Evolutionary conservation across 2,329 filamentous ascomycete species (phyloP), one percentile per base, ranked within the genome.

Genomic region (Arachnopeziza araneosa): DNA sequence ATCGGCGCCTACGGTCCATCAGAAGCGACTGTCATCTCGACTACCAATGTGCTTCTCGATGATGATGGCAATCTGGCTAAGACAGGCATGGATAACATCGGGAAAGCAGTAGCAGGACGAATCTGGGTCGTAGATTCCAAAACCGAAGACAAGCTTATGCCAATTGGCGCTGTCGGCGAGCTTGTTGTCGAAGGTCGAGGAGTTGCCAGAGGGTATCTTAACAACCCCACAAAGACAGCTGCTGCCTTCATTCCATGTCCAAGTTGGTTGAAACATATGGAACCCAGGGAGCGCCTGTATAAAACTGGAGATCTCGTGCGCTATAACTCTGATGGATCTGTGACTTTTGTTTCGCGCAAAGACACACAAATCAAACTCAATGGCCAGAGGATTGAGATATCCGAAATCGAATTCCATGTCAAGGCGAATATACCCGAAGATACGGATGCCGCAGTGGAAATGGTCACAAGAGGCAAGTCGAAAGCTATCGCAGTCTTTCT

Each of bases 301-400:
- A 79, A 90, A 22, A 95, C 88, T 49, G 95, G 93, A 30, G 93
- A 98, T 72, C 77, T 99, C 2, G 93, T 93, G 2, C 79, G 86
- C 59, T 93, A 90, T 70, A 83, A 84, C 55, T 79, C 81, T 1
- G 74, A 75, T 8, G 91, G 90, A 44, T 86, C 88, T 65, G 88
- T 91, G 12, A 88, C 89, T 69, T 90, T 86, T 70, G 87, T 89
- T 9, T 93, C 93, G 22, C 83, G 95, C 60, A 86, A 86, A 24
- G 93, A 98, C 70, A 83, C 88, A 66, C 93, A 98, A 72, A 90
- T 97, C 77, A 99, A 98, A 79, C 93, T 98, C 66, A 88, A 93
- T 62, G 93, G 93, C 1, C 98, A 97, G 80, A 83, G 93, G 63
- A 96, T 99, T 67, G 95, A 99, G 76, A 85, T 98, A 52, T 89